Evolutionary conservation across 495 filamentous ascomycete species (phyloP), one percentile per base, ranked within the genome.

Genomic region (Penicillium steckii): DNA sequence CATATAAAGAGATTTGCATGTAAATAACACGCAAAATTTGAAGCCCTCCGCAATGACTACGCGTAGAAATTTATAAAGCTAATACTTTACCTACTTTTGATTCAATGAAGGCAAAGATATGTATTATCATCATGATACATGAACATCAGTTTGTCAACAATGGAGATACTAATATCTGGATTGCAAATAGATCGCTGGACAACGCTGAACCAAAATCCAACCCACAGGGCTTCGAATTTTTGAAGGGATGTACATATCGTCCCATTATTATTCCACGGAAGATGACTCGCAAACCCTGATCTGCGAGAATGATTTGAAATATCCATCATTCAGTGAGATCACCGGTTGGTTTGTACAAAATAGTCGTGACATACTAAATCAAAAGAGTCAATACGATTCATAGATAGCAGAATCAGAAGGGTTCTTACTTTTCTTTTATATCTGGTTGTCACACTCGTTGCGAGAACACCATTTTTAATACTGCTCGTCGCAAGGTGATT

Each of bases 401-500:
- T 12, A 43, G 35, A 18, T 2, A 7, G 22, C n/a, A 8, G 18
- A 3, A 13, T 22, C n/a, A 18, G 44, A 19, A 0, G 7, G 24
- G 19, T 10, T 33, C 73, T 57, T 74, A 95, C 94, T 86, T 98
- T 98, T 67, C 85, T 86, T 76, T 90, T 93, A 69, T 97, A 97
- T 72, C 94, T 81, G 17, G 95, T 98, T 13, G 94, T 98, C 15
- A 90, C 94, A 64, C 91, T 96, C 3, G 95, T 94, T n/a, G 95
- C 94, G 52, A 98, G 79, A 23, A 97, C 88, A 48, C 89, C 88
- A 52, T 95, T 89, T 71, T 96, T 97, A 69, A 98, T 98, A 69
- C 91, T 96, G 75, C 91, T 96, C 3, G 94, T 98, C n/a, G 93
- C 93, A 41, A 98, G 75, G 67, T 98, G 94, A 57, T 98, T 98